phyloP scores from a whole-genome alignment of 1,139 yeast species.

The Sugiyamaella paludigena region DNA sequence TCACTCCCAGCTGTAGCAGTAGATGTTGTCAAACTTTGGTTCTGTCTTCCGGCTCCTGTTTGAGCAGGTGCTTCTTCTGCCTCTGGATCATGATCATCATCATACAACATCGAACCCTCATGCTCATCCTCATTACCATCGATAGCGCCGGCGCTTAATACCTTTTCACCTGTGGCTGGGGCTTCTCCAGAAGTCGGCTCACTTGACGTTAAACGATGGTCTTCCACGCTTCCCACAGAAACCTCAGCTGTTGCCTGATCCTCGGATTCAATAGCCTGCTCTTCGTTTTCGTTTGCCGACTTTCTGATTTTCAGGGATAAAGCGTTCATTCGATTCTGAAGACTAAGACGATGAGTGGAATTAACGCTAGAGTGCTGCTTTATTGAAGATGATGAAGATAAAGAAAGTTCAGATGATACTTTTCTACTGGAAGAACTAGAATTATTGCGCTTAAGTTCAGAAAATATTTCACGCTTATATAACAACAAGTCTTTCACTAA shows the following conservation, averaged over 20 bases:
- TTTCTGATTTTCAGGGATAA: slow-evolving; percentile 27
- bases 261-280: neutral
- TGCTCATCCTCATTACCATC: neutral
- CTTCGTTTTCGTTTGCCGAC: neutral
- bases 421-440: slow-evolving; percentile 17
- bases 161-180: slow-evolving; percentile 1
- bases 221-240: neutral
- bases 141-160: neutral
- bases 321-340: slow-evolving; percentile 30
- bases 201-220: neutral
- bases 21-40: slow-evolving; percentile 11
- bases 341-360: slow-evolving; percentile 23
- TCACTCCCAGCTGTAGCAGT: neutral
- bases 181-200: neutral
- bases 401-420: too few species aligned
- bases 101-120: neutral
- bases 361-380: slow-evolving; percentile 11
- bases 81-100: neutral
- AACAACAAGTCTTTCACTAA: slow-evolving; percentile 62
- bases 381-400: slow-evolving; percentile 7
- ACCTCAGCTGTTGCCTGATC: neutral
- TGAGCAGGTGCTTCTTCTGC: neutral
- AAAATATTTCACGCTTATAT: slow-evolving; percentile 58
- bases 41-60: slow-evolving; percentile 10
- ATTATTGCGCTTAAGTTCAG: slow-evolving; percentile 43